phyloP scores from a whole-genome alignment of 441 rosid species.

The Aleurites moluccanus region DNA sequence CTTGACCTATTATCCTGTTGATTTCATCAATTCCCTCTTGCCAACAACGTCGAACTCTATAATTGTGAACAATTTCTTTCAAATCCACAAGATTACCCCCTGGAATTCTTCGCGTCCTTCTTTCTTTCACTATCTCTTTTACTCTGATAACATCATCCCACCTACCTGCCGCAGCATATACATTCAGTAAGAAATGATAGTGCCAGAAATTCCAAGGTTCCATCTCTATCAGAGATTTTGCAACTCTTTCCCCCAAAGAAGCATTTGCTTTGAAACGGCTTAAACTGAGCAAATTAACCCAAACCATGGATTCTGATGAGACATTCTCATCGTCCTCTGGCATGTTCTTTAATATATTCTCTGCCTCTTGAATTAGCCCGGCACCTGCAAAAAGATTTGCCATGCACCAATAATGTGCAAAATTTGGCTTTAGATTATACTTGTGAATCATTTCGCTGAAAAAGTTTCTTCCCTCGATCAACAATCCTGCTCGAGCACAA shows the following conservation, averaged over 20 bases:
- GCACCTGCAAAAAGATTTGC: slow-evolving; percentile 73
- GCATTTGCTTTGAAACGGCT: slow-evolving; percentile 52
- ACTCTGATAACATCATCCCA: slow-evolving; percentile 60
- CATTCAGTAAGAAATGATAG: slow-evolving; percentile 53
- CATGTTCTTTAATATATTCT: slow-evolving; percentile 53
- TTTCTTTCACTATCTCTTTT: slow-evolving; percentile 49
- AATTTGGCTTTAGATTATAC: slow-evolving; percentile 49
- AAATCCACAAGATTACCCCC: slow-evolving; percentile 67
- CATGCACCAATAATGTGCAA: slow-evolving; percentile 83
- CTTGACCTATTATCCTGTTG: slow-evolving; percentile 9
- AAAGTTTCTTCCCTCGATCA: slow-evolving; percentile 57
- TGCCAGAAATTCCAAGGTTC: slow-evolving; percentile 57
- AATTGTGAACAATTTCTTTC: slow-evolving; percentile 59
- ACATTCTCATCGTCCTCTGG: slow-evolving; percentile 35
- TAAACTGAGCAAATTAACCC: slow-evolving; percentile 55
- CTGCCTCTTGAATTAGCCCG: slow-evolving; percentile 68
- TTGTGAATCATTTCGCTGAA: slow-evolving; percentile 57
- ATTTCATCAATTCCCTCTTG: slow-evolving; percentile 20
- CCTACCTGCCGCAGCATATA: slow-evolving; percentile 55
- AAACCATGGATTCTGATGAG: slow-evolving; percentile 42
- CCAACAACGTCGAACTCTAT: slow-evolving; percentile 22
- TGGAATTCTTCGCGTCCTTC: slow-evolving; percentile 44
- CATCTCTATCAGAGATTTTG: slow-evolving; percentile 50
- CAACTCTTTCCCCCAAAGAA: slow-evolving; percentile 50
- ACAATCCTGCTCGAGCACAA: slow-evolving; percentile 79